Evolutionary conservation across 2,329 filamentous ascomycete species (phyloP).

Genomic region (Teratosphaeria pseudoeucalypti): DNA sequence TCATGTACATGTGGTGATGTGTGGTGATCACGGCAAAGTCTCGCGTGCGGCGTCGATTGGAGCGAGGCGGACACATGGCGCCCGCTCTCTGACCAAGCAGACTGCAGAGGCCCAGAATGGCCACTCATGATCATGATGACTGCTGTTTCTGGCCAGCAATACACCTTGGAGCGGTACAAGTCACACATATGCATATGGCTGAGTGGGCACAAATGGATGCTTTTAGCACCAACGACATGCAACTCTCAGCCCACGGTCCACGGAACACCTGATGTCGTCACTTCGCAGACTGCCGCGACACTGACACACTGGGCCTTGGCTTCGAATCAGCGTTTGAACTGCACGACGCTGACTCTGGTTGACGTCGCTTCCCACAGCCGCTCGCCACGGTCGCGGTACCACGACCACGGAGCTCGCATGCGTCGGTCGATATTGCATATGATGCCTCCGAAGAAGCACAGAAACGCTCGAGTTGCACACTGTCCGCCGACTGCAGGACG

Average conservation of each 20-base stretch:
- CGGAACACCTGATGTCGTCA: slow-evolving; percentile 3
- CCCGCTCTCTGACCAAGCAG: not conserved
- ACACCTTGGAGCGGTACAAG: not conserved
- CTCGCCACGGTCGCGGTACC: not conserved
- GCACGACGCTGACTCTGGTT: slow-evolving; percentile 1
- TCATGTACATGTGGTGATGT: not conserved
- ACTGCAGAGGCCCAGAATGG: not conserved
- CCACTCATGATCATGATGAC: not conserved
- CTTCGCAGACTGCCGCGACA: slow-evolving; percentile 1
- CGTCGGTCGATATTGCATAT: not conserved
- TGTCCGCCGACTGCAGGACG: not conserved
- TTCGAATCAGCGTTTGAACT: not conserved
- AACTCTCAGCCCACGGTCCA: slow-evolving; percentile 4
- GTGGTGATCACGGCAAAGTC: not conserved
- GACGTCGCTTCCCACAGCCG: not conserved
- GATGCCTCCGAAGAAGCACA: not conserved
- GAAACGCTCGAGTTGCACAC: not conserved
- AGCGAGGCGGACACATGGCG: slow-evolving; percentile 4
- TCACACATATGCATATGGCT: not conserved
- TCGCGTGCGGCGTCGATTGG: slow-evolving; percentile 4
- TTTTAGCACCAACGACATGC: not conserved
- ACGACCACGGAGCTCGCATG: not conserved
- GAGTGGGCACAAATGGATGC: not conserved
- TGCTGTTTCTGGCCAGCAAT: not conserved
- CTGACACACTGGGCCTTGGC: slow-evolving; percentile 4